Percentiles rank a stretch among this genome's conserved stretches.
Evolutionary conservation across 2,329 filamentous ascomycete species (phyloP).

Genomic region (Dryadomyces quercus-mongolicae): DNA sequence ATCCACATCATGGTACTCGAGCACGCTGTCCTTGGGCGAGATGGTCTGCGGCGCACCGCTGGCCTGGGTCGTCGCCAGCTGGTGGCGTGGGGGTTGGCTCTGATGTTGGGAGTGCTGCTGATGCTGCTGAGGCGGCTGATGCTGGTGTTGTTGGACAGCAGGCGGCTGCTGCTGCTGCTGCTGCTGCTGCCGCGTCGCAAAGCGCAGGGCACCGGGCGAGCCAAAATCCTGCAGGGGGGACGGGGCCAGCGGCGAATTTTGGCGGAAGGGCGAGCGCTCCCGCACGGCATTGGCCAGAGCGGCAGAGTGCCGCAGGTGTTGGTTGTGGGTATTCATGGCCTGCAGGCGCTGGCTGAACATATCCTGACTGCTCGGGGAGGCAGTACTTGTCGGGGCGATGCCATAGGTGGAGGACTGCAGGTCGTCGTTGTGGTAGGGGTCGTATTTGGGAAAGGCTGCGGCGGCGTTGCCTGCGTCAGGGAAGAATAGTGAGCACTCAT

Average conservation of each 20-base stretch:
- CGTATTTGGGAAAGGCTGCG: slow-evolving; percentile 53
- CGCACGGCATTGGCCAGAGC: slow-evolving; percentile 34
- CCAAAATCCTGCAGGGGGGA: slow-evolving; percentile 30
- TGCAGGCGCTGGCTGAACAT: slow-evolving; percentile 67
- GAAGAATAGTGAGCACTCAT: slow-evolving; percentile 55
- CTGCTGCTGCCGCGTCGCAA: slow-evolving; percentile 43
- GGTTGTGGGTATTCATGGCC: slow-evolving; percentile 64
- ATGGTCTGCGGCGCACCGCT: slow-evolving; percentile 65
- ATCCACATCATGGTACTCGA: slow-evolving; percentile 62
- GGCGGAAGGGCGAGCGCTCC: slow-evolving; percentile 71
- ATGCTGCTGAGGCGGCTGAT: no score
- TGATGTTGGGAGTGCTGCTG: slow-evolving; percentile 34
- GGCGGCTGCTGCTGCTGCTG: slow-evolving; percentile 32
- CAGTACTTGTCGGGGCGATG: no score
- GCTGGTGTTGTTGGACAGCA: slow-evolving; percentile 17
- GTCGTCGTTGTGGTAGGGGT: slow-evolving; percentile 69
- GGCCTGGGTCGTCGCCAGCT: slow-evolving; percentile 21
- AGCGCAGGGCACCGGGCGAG: slow-evolving; percentile 17
- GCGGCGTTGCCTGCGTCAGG: slow-evolving; percentile 32
- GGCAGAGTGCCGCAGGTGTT: slow-evolving; percentile 45
- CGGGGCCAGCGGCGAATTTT: slow-evolving; percentile 51
- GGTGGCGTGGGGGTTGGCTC: slow-evolving; percentile 27
- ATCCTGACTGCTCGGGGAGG: slow-evolving; percentile 42
- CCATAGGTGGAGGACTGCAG: slow-evolving; percentile 63
- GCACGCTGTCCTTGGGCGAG: slow-evolving; percentile 80